Evolutionary conservation across 1,139 yeast genomes (phyloP), one percentile per base, ranked within the genome.

Genomic region (Scheffersomyces segobiensis): DNA sequence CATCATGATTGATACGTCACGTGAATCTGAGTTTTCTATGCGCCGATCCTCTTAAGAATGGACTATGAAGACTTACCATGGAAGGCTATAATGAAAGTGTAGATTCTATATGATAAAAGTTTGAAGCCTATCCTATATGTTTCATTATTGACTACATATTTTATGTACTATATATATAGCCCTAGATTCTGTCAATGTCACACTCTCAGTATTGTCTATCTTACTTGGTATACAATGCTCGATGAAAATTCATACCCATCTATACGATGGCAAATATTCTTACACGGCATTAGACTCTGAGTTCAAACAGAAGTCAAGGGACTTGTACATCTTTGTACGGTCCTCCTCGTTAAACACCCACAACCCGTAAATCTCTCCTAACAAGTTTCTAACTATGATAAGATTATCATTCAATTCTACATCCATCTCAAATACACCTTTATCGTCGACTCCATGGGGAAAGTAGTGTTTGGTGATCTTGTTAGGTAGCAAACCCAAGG

Each of bases 321-420:
- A 76, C 68, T 84, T 82, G 65, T 78, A 83, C 53, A 91, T 78
- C 64, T 85, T 83, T 54, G 81, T 81, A 65, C 97, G 79, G 67
- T 93, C 97, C 3, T 81, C 84, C 57, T 87, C 90, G 61, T 90
- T 87, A 70, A 90, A 93, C 22, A 93, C 82, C 98, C 98, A 93
- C 58, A 93, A 78, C 1, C 98, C 98, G 70, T 86, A 93, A 57
- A 93, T 90, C 54, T 88, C 92, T 14, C 92, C 96, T 57, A 87
- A 79, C 52, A 89, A 76, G 63, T 88, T 89, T 71, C 89, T 89
- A 39, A 93, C 85, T 69, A 93, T 93, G 55, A 93, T 86, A 67
- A 93, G 82, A 54, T 89, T 89, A 63, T 89, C 96, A 65, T 89
- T 90, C 61, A 88, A 80, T 64, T 91, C 96, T 50, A 89, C 89